Percentiles rank a stretch among this genome's conserved stretches.
Conservation (phyloP, 202 grass and related monocot species). For the Setaria viridis region DNA sequence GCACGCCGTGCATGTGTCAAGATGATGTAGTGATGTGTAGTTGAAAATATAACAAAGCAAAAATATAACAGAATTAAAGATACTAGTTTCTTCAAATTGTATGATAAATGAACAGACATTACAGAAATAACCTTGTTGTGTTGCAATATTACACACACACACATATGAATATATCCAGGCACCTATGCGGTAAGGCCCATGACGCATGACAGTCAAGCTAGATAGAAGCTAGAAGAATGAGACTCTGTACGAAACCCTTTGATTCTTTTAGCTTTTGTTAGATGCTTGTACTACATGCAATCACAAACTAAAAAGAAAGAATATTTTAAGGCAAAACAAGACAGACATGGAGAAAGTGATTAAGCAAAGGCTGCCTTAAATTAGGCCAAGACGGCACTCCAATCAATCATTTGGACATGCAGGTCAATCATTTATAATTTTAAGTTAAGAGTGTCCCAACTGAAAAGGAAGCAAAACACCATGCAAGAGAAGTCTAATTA, state of each 20-base stretch:
- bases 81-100: constrained; percentile 22
- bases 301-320: constrained; percentile 43
- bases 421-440: constrained; percentile 32
- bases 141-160: constrained; percentile 9
- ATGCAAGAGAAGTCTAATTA: not conserved
- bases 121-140: not conserved
- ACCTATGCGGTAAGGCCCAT: constrained; percentile 3
- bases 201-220: constrained; percentile 7
- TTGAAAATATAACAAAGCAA: constrained; percentile 18
- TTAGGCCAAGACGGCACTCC: not conserved
- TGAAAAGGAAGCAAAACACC: not conserved
- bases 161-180: constrained; percentile 27
- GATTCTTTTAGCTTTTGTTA: constrained; percentile 21
- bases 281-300: constrained; percentile 44
- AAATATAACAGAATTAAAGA: not conserved
- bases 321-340: constrained; percentile 38
- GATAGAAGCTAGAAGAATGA: not conserved
- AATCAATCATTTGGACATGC: constrained; percentile 24
- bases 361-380: constrained; percentile 34
- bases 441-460: constrained; percentile 1
- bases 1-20: constrained; percentile 41
- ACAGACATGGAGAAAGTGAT: constrained; percentile 23
- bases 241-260: not conserved
- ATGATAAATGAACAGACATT: constrained; percentile 9
- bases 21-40: not conserved